Percentiles rank a stretch among this genome's conserved stretches.
Evolutionary conservation across 1,139 yeast species (phyloP).

Genomic region (Komagataea norvegica): DNA sequence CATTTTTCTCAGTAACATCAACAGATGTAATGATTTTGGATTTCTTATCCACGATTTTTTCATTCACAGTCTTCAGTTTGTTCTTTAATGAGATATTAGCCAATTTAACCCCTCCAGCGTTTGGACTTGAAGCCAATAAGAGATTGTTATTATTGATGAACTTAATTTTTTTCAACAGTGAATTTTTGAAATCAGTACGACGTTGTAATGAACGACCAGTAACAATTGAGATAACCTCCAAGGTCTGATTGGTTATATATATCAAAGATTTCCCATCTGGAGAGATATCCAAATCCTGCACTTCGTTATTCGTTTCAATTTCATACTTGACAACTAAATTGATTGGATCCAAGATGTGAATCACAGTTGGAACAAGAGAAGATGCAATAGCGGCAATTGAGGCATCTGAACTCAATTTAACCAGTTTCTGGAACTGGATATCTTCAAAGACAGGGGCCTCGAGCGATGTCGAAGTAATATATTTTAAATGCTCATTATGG

Average conservation of each 20-base stretch:
- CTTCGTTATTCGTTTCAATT: constrained; percentile 52
- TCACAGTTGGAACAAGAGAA: constrained; percentile 52
- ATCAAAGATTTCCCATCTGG: constrained; percentile 53
- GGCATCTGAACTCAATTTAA: constrained; percentile 52
- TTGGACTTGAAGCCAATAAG: constrained; percentile 45
- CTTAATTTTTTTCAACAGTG: constrained; percentile 52
- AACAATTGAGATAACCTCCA: constrained; percentile 31
- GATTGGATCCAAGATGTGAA: constrained; percentile 58
- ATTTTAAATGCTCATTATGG: constrained; percentile 40
- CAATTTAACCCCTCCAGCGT: constrained; percentile 38
- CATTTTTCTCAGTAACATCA: constrained; percentile 42
- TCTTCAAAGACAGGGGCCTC: constrained; percentile 18
- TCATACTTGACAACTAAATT: constrained; percentile 50
- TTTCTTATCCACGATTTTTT: constrained; percentile 45
- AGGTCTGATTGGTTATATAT: constrained; percentile 42
- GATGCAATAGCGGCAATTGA: constrained; percentile 62
- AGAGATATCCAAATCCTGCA: constrained; percentile 44
- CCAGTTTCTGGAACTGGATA: constrained; percentile 50
- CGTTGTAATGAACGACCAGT: constrained; percentile 31
- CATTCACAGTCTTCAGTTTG: constrained; percentile 29
- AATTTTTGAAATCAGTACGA: constrained; percentile 23
- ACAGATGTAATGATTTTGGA: constrained; percentile 66
- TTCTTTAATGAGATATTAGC: constrained; percentile 21
- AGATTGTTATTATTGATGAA: constrained; percentile 41
- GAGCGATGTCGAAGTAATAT: constrained; percentile 54